Percentiles rank a stretch among this genome's conserved stretches.
Evolutionary conservation across 345 rosid genomes (phyloP).

Genomic region (Barbarea vulgaris): DNA sequence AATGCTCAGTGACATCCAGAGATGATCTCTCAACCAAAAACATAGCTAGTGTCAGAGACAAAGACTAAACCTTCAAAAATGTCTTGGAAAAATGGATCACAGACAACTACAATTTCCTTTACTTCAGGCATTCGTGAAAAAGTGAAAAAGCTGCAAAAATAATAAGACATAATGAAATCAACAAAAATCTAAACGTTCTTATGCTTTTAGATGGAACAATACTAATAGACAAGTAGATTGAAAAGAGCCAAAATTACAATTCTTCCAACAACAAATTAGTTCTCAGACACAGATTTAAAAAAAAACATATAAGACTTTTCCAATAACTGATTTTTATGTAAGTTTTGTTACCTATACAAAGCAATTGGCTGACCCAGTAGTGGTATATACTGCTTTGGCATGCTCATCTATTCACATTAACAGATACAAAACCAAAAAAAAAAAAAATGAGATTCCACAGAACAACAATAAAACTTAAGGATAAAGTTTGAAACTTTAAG

Average conservation of each 20-base stretch:
- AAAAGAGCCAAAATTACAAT: not conserved
- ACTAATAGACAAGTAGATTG: not conserved
- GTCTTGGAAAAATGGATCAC: constrained; percentile 90
- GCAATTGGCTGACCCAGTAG: constrained; percentile 95
- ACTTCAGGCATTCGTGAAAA: constrained; percentile 78
- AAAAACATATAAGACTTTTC: not conserved
- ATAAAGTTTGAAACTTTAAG: constrained; percentile 26
- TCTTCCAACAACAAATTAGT: not conserved
- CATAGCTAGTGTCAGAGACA: constrained; percentile 7
- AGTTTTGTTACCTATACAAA: constrained; percentile 67
- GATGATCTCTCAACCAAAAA: constrained; percentile 6
- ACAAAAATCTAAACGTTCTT: not conserved
- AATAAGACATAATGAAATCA: not conserved
- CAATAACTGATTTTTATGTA: not conserved
- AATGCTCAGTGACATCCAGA: constrained; percentile 19
- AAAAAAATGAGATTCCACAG: constrained; percentile 26
- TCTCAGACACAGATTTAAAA: constrained; percentile 7
- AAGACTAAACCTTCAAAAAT: constrained; percentile 74
- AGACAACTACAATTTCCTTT: constrained; percentile 92
- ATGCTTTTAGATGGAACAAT: not conserved
- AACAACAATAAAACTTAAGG: not conserved
- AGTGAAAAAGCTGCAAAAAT: constrained; percentile 68
- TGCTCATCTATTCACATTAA: constrained; percentile 66
- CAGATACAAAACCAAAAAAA: constrained; percentile 46
- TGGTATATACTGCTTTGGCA: constrained; percentile 98